Evolutionary conservation across 148 eudicot genomes (phyloP), one percentile per base, ranked within the genome.

Genomic region (Cornus florida): DNA sequence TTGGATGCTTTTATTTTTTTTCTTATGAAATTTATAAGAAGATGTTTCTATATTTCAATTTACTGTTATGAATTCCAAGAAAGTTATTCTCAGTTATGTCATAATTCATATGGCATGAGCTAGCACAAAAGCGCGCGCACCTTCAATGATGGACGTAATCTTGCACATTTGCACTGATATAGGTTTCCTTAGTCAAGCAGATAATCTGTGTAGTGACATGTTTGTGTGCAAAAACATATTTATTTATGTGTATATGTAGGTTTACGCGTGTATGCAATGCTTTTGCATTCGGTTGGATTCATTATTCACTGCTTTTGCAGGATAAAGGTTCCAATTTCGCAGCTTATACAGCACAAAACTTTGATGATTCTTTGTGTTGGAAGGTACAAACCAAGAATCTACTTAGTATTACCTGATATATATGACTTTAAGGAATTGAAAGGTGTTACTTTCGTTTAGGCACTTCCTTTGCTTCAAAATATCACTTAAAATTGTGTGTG

Each of bases 281-380:
- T 28, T 28, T 28, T 28, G 28, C 28, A 28, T 28, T 28, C 28
- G 0, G 28, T 28, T 28, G 28, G 28, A 28, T 28, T 8, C 43
- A 32, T 13, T 69, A 22, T 20, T 57, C 67, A 31, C 19, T 23
- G 70, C 33, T n/a, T 73, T 77, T 84, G 77, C 77, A 94, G 97
- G 90, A 85, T 67, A 81, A 86, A 72, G 93, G 97, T 78, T 92
- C 98, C 46, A 87, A 82, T 74, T 69, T 83, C 43, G 97, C 87
- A 91, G 93, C 98, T 78, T 87, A 86, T 77, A 93, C 86, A 57
- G 75, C 87, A 11, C 81, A 71, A 71, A 71, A 38, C 28, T 76
- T 72, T 14, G 97, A 92, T 77, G 65, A 86, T 68, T 89, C 97
- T 77, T 76, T 94, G 23, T 77, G 76, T 81, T 94, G 97, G 97